Conservation (phyloP, 1,284 basidiomycete genomes). For the Pascua guehoae region DNA sequence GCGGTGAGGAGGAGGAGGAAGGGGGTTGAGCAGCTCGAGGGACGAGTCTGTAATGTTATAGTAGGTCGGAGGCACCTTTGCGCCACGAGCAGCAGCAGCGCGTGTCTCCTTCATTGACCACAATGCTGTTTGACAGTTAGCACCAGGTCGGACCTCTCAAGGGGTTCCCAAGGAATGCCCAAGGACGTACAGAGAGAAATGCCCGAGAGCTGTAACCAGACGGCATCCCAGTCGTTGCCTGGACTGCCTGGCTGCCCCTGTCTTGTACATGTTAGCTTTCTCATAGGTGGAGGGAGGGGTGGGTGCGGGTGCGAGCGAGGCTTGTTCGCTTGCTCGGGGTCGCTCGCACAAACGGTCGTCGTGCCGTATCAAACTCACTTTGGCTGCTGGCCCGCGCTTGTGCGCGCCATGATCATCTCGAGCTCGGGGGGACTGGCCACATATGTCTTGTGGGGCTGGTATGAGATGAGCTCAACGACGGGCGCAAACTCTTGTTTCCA, state of each 20-base stretch:
- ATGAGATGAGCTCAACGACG: conserved; percentile 45
- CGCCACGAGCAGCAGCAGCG: conserved; percentile 45
- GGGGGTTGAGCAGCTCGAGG: conserved; percentile 54
- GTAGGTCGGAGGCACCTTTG: conserved; percentile 46
- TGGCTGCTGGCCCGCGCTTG: conserved; percentile 47
- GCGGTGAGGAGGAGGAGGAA: conserved; percentile 53
- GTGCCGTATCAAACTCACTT: conserved; percentile 31
- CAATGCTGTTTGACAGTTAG: conserved; percentile 35
- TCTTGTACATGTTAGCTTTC: conserved; percentile 44
- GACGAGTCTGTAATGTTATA: conserved; percentile 49
- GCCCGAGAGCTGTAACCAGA: conserved; percentile 90
- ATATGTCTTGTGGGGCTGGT: conserved; percentile 50
- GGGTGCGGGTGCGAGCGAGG: conserved; percentile 32
- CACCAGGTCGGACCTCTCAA: no score
- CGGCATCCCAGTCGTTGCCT: conserved; percentile 84
- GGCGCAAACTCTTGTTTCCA: conserved; percentile 33
- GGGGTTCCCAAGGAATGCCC: no score
- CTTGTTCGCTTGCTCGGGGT: not conserved
- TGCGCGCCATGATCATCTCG: conserved; percentile 49
- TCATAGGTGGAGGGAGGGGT: no score
- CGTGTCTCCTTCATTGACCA: conserved; percentile 52
- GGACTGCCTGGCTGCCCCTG: conserved; percentile 69
- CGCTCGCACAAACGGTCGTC: not conserved
- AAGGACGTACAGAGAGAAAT: conserved; percentile 67
- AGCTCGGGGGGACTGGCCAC: conserved; percentile 49